Base-by-base conservation (phyloP, 2,329 filamentous ascomycete genomes). In the Colletotrichum sp. region DNA sequence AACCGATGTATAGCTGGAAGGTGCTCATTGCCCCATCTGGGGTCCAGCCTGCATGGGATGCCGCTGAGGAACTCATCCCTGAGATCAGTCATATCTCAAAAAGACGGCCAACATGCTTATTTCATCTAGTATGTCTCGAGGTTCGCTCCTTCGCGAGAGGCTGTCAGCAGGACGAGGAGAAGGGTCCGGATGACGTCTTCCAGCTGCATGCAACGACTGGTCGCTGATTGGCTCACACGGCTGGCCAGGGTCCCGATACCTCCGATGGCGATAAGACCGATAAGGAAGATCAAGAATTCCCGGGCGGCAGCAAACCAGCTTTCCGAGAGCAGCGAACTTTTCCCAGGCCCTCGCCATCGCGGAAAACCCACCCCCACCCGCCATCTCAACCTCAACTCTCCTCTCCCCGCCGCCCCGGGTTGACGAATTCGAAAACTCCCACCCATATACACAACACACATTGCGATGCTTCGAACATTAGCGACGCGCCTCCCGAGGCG, bases 401-500 rank as follows among this genome's bases (percentile, higher is more conserved):
- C 30, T 66, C 10, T n/a, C 38, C 43, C 43, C 43, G 43, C 43
- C 43, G 43, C 43, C n/a, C 43, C 5, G n/a, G 18, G 43, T 48
- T 48, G 43, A 21, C n/a, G 43, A 48, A 48, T 21, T 48, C n/a
- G 43, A 48, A 48, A 4, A 43, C 64, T 56, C 18, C 65, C n/a
- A 62, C 36, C 14, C 4, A n/a, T 2, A 7, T 5, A 61, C 36
- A 74, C 65, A 69, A 9, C 59, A 28, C 62, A 30, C 32, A 36
- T 21, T 7, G 66, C 61, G 43, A 78, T 78, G 76, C 69, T 78
- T 63, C 75, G 72, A 73, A 70, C 76, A 73, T 69, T 78, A 71
- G 76, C 76, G 56, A 69, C 69, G 75, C 76, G 76, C 55, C 65
- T 78, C 18, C 75, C 76, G 26, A 59, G 68, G 75, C 73, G 74